A percentile compares a stretch with the other conserved stretches of the same genome.
Conservation (phyloP, 495 filamentous ascomycete species). For the Apodospora peruviana region DNA sequence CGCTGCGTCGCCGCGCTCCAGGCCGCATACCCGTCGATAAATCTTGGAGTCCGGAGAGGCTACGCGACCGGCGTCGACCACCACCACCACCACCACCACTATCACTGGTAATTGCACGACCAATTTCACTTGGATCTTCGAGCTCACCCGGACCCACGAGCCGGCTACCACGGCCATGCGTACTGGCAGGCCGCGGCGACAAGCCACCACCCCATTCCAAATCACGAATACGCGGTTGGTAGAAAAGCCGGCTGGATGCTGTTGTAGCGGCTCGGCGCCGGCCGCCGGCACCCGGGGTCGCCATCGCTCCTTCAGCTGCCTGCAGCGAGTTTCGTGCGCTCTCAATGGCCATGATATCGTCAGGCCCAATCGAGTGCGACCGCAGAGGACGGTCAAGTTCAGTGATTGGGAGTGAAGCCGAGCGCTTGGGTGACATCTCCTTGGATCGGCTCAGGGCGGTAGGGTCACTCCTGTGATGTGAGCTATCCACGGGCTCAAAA, state of each 20-base stretch:
- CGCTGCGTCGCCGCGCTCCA: constrained; percentile 42
- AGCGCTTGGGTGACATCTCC: constrained; percentile 37
- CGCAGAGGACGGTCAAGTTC: constrained; percentile 47
- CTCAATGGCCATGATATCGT: constrained; percentile 39
- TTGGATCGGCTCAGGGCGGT: constrained; percentile 28
- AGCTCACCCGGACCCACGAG: constrained; percentile 11
- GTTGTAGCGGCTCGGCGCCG: constrained; percentile 29
- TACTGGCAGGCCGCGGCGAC: constrained; percentile 49
- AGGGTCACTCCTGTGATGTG: constrained; percentile 41
- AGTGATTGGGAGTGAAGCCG: constrained; percentile 47
- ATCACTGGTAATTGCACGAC: constrained; percentile 49
- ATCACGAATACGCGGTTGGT: constrained; percentile 21
- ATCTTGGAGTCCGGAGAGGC: constrained; percentile 46
- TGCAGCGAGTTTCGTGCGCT: constrained; percentile 43
- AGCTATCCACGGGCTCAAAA: constrained; percentile 12
- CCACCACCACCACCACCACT: constrained; percentile 15
- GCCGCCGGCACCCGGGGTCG: background rate
- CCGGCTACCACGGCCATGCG: constrained; percentile 38
- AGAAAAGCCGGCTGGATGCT: constrained; percentile 30
- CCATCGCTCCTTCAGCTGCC: constrained; percentile 24
- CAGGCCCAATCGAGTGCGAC: constrained; percentile 49
- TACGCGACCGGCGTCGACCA: constrained; percentile 45
- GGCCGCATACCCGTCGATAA: constrained; percentile 17
- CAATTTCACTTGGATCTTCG: constrained; percentile 43
- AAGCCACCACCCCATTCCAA: constrained; percentile 41